These are phyloP conservation scores for Tylopilus rubrobrunneus DNA, from an alignment of 768 basidiomycete species.

Conservation along the genomic window DNA sequence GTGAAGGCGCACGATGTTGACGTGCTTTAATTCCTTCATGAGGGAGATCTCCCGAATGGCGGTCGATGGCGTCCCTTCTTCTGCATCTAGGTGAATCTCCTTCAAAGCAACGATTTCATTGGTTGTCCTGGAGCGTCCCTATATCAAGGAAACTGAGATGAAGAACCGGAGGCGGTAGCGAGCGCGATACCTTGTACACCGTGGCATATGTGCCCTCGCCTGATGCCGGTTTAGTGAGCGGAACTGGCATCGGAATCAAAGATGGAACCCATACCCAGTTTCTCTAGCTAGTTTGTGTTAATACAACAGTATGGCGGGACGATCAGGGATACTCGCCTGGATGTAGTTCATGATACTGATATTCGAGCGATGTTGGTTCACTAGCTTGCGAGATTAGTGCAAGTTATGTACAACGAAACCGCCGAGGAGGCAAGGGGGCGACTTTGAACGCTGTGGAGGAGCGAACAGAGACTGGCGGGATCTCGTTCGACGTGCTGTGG, in stretches of 20 bases:
- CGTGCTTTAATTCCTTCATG: constrained; percentile 99
- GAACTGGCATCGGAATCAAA: neutral
- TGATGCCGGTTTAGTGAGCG: constrained; percentile 25
- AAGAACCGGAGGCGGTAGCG: neutral
- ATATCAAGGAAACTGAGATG: constrained; percentile 1
- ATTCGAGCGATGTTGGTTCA: neutral
- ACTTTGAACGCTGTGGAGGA: neutral
- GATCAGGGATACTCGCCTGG: constrained; percentile 36
- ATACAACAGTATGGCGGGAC: neutral
- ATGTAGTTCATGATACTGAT: constrained; percentile 55
- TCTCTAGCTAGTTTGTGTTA: constrained; percentile 65
- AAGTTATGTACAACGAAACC: neutral
- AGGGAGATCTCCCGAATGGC: constrained; percentile 98
- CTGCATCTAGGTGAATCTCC: constrained; percentile 98
- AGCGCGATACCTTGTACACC: constrained; percentile 79
- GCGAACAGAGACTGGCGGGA: neutral
- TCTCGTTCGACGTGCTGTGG: neutral
- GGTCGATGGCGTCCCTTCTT: constrained; percentile 98
- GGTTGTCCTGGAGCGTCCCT: constrained; percentile 96
- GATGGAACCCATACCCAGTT: constrained; percentile 53
- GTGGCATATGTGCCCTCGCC: constrained; percentile 95
- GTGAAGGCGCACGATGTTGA: constrained; percentile 96
- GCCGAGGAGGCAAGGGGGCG: constrained; percentile 2
- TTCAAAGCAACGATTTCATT: constrained; percentile 98
- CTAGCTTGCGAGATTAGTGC: constrained; percentile 1